Evolutionary conservation across 2,329 filamentous ascomycete species (phyloP).

Genomic region (Phialophora expanda): DNA sequence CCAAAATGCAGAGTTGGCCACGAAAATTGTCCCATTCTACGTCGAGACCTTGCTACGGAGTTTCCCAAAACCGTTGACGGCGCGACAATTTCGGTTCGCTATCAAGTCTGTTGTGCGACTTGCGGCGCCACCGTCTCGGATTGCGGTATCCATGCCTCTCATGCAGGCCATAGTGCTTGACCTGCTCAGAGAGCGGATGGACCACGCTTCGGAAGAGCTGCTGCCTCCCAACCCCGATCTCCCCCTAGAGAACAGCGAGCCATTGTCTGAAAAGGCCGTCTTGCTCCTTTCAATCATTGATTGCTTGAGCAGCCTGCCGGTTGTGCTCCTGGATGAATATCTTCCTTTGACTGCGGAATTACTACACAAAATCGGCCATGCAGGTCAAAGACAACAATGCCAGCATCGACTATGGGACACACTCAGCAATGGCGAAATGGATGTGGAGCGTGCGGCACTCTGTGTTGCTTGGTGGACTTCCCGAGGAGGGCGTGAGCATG

Average conservation of each 20-base stretch:
- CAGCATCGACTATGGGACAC: slow-evolving; percentile 79
- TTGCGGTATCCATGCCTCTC: slow-evolving; percentile 73
- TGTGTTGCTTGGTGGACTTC: slow-evolving; percentile 87
- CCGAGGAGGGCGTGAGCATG: slow-evolving; percentile 62
- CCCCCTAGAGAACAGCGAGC: slow-evolving; percentile 41
- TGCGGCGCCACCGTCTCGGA: slow-evolving; percentile 76
- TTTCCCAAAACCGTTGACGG: slow-evolving; percentile 77
- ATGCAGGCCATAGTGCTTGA: slow-evolving; percentile 83
- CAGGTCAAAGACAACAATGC: slow-evolving; percentile 66
- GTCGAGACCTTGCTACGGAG: slow-evolving; percentile 78
- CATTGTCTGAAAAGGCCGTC: slow-evolving; percentile 77
- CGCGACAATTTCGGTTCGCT: slow-evolving; percentile 85
- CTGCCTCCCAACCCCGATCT: slow-evolving; percentile 49
- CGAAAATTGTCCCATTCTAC: slow-evolving; percentile 78
- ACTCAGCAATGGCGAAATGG: slow-evolving; percentile 81
- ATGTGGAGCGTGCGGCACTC: slow-evolving; percentile 78
- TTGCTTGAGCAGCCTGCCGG: slow-evolving; percentile 73
- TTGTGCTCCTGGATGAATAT: slow-evolving; percentile 78
- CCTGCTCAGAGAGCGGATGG: slow-evolving; percentile 70
- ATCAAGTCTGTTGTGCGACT: slow-evolving; percentile 85
- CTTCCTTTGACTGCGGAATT: slow-evolving; percentile 72
- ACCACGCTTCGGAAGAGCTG: slow-evolving; percentile 59
- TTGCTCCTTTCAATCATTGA: slow-evolving; percentile 79
- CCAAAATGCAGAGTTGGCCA: slow-evolving; percentile 72
- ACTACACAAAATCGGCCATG: slow-evolving; percentile 67